A percentile compares a stretch with the other conserved stretches of the same genome.
These are phyloP conservation scores for Globisporangium nunn DNA, from an alignment of 352 stramenopile genomes.

Conservation along the genomic window DNA sequence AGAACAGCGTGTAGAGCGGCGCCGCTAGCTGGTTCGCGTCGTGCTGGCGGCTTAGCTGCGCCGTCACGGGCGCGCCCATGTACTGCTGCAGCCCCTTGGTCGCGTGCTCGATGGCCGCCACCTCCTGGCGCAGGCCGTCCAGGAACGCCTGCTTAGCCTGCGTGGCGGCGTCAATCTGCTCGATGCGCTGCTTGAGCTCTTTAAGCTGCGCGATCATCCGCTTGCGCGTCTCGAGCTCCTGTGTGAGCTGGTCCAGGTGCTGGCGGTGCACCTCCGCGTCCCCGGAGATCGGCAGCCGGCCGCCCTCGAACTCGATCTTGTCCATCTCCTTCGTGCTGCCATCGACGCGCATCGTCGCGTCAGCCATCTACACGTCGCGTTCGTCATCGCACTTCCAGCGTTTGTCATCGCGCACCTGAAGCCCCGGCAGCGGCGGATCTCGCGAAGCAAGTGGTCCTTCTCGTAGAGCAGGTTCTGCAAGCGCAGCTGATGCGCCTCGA, in stretches of 20 bases:
- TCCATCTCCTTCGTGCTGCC: conserved; percentile 69
- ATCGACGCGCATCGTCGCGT: no score
- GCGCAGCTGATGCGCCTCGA: conserved; percentile 68
- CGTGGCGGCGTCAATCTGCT: conserved; percentile 41
- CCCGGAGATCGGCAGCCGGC: conserved; percentile 42
- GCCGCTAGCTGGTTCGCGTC: conserved; percentile 40
- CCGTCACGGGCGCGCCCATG: conserved; percentile 43
- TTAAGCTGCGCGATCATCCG: conserved; percentile 53
- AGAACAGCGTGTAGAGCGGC: conserved; percentile 65
- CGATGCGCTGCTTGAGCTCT: conserved; percentile 52
- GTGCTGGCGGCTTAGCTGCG: conserved; percentile 30
- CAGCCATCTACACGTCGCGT: no score
- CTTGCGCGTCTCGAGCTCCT: conserved; percentile 57
- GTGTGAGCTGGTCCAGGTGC: conserved; percentile 61
- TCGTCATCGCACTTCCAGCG: no score
- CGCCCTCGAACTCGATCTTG: conserved; percentile 62
- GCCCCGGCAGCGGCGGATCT: conserved; percentile 64
- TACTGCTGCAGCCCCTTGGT: conserved; percentile 53
- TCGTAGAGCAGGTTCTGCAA: conserved; percentile 81
- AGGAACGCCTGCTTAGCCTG: conserved; percentile 58
- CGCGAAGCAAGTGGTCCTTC: conserved; percentile 72
- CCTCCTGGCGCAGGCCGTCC: conserved; percentile 37
- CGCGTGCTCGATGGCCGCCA: conserved; percentile 47
- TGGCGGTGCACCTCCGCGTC: conserved; percentile 43
- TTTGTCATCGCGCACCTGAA: conserved; percentile 26